phyloP scores from a whole-genome alignment of 306 rosid genomes.

The Vigna mungo region DNA sequence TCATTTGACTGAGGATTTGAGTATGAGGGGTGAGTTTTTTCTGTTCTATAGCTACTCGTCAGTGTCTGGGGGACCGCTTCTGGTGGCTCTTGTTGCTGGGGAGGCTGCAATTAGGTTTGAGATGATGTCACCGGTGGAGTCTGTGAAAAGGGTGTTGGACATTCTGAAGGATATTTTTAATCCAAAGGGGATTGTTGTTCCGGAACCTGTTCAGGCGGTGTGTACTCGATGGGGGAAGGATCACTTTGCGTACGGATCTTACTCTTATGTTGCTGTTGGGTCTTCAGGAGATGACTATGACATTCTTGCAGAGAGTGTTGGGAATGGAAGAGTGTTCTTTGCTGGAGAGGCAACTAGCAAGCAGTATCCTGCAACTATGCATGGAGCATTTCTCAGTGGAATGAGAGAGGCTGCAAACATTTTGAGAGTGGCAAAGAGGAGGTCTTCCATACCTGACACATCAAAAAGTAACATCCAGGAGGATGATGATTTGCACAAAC shows the following conservation, averaged over 20 bases:
- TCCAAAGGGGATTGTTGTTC: constrained; percentile 84
- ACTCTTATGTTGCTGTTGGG: constrained; percentile 90
- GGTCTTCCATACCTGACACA: constrained; percentile 48
- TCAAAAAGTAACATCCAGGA: constrained; percentile 36
- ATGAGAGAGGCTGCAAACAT: constrained; percentile 97
- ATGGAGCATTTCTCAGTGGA: constrained; percentile 91
- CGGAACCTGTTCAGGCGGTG: constrained; percentile 77
- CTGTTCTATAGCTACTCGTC: constrained; percentile 89
- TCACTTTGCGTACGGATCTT: constrained; percentile 71
- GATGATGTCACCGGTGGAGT: constrained; percentile 87
- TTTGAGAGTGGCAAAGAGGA: constrained; percentile 69
- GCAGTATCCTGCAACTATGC: constrained; percentile 96
- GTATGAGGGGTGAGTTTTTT: constrained; percentile 93
- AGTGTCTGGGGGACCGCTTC: constrained; percentile 90
- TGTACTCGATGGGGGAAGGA: constrained; percentile 96
- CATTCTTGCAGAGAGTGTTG: constrained; percentile 77
- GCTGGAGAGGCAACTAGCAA: constrained; percentile 93
- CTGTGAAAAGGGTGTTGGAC: constrained; percentile 79
- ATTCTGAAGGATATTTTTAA: constrained; percentile 70
- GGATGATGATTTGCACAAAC: constrained; percentile 55
- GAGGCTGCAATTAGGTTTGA: constrained; percentile 88
- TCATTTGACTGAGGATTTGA: constrained; percentile 80
- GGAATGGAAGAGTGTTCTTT: constrained; percentile 82
- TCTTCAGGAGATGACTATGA: constrained; percentile 92
- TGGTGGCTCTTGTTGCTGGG: constrained; percentile 90